Conservation (phyloP, 495 filamentous ascomycete genomes). For the Penicillium lagena region DNA sequence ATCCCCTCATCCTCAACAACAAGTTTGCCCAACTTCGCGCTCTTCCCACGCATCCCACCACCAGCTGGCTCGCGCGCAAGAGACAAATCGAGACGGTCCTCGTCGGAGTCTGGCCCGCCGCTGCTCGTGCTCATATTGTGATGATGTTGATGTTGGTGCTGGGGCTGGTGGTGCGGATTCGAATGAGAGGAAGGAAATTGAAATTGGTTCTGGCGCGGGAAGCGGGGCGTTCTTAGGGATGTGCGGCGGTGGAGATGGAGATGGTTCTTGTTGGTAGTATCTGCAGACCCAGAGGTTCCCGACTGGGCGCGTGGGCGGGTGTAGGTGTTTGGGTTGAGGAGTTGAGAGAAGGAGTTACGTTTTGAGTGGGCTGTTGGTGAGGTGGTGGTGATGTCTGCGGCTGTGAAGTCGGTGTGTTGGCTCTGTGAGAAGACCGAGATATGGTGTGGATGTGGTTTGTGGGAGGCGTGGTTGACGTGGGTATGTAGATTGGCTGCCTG, state of each 20-base stretch:
- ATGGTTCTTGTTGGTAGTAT: not conserved
- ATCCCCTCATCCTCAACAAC: slow-evolving; percentile 86
- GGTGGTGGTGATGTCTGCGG: slow-evolving; percentile 1
- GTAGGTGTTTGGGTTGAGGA: slow-evolving; percentile 29
- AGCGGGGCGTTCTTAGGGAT: slow-evolving; percentile 11
- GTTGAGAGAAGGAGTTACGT: slow-evolving; percentile 22
- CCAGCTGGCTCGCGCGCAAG: slow-evolving; percentile 73
- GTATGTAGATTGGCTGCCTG: slow-evolving; percentile 31
- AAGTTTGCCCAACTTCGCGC: slow-evolving; percentile 88
- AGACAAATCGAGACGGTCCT: slow-evolving; percentile 58
- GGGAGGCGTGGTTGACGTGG: slow-evolving; percentile 15
- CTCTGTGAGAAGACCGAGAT: slow-evolving; percentile 20
- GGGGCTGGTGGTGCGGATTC: not conserved
- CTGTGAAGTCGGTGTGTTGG: slow-evolving; percentile 8
- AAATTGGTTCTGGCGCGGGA: slow-evolving; percentile 15
- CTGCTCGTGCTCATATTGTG: slow-evolving; percentile 25
- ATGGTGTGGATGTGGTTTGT: slow-evolving; percentile 18
- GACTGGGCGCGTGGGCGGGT: slow-evolving; percentile 24
- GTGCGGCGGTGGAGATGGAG: slow-evolving; percentile 10
- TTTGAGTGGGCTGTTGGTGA: slow-evolving; percentile 16
- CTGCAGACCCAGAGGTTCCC: slow-evolving; percentile 1
- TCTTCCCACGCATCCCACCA: slow-evolving; percentile 74
- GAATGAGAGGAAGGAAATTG: not conserved
- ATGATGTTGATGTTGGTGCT: not conserved
- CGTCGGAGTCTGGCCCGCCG: slow-evolving; percentile 16